Conservation (phyloP, 2,329 filamentous ascomycete genomes). For the Phaeophleospora eucalypticola region DNA sequence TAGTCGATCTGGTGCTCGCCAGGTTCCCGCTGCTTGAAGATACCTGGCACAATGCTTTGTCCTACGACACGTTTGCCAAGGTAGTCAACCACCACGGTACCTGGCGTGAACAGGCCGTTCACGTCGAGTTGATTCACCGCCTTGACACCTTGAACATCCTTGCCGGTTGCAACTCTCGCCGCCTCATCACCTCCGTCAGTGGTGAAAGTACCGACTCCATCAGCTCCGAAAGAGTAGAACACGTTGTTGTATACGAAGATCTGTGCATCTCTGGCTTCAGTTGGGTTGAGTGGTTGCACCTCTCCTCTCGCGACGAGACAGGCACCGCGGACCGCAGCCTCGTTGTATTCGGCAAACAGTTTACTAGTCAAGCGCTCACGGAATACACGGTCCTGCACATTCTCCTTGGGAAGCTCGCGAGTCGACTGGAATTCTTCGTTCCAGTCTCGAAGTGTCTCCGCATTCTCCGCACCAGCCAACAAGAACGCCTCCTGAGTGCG, state of each 20-base stretch:
- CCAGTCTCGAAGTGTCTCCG: conserved; percentile 93
- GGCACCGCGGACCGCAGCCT: conserved; percentile 86
- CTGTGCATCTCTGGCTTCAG: conserved; percentile 85
- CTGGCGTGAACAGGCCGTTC: conserved; percentile 86
- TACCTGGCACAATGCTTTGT: conserved; percentile 96
- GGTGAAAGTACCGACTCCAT: conserved; percentile 95
- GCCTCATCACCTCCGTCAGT: conserved; percentile 96
- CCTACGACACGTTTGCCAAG: conserved; percentile 95
- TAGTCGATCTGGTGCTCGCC: conserved; percentile 99
- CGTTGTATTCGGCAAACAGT: conserved; percentile 95
- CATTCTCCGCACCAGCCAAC: conserved; percentile 85
- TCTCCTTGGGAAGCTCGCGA: conserved; percentile 87
- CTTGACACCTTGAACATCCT: conserved; percentile 91
- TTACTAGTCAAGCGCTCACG: conserved; percentile 90
- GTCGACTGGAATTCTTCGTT: conserved; percentile 99
- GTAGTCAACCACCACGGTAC: conserved; percentile 94
- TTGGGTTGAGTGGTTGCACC: conserved; percentile 89
- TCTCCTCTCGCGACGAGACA: conserved; percentile 90
- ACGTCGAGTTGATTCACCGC: conserved; percentile 97
- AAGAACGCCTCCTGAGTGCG: conserved; percentile 90
- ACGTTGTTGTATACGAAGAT: conserved; percentile 99
- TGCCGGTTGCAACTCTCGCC: conserved; percentile 89
- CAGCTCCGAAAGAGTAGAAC: conserved; percentile 97
- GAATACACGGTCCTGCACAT: conserved; percentile 92
- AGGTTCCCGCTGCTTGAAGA: conserved; percentile 96